These are phyloP conservation scores for Scenedesmus sp. DNA, from an alignment of 163 green algal species.

Conservation along the genomic window DNA sequence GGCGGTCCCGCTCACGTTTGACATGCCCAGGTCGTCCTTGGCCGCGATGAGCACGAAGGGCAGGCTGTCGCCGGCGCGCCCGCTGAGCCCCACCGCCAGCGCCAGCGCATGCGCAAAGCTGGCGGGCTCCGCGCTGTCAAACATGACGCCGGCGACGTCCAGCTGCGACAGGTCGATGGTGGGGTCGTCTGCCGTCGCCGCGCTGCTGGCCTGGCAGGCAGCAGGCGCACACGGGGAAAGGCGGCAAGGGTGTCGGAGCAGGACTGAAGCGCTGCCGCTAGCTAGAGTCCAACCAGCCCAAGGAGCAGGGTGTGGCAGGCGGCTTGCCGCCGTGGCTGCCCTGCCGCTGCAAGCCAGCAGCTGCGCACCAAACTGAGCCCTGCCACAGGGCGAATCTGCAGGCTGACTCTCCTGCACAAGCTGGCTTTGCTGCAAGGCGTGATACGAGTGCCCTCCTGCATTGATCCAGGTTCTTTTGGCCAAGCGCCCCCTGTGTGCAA, in stretches of 20 bases:
- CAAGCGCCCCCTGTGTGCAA: too few species aligned
- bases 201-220: background rate
- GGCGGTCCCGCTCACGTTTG: slow-evolving; percentile 61
- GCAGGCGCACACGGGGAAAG: background rate
- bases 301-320: too few species aligned
- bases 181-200: background rate
- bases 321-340: too few species aligned
- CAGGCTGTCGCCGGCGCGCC: slow-evolving; percentile 52
- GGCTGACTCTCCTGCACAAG: too few species aligned
- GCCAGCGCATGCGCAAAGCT: slow-evolving; percentile 62
- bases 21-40: slow-evolving; percentile 79
- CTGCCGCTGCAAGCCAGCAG: too few species aligned
- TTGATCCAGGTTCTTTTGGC: too few species aligned
- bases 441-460: too few species aligned
- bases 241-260: background rate
- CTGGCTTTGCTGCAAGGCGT: too few species aligned
- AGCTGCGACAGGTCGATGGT: slow-evolving; percentile 40
- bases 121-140: slow-evolving; percentile 73
- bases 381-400: too few species aligned
- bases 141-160: slow-evolving; percentile 89
- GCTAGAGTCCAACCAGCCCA: too few species aligned
- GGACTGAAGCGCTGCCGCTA: too few species aligned
- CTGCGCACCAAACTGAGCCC: too few species aligned
- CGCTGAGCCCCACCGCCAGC: slow-evolving; percentile 52
- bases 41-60: slow-evolving; percentile 73